Evolutionary conservation across 1,284 basidiomycete genomes (phyloP).

Genomic region (Phlebopus sp.): DNA sequence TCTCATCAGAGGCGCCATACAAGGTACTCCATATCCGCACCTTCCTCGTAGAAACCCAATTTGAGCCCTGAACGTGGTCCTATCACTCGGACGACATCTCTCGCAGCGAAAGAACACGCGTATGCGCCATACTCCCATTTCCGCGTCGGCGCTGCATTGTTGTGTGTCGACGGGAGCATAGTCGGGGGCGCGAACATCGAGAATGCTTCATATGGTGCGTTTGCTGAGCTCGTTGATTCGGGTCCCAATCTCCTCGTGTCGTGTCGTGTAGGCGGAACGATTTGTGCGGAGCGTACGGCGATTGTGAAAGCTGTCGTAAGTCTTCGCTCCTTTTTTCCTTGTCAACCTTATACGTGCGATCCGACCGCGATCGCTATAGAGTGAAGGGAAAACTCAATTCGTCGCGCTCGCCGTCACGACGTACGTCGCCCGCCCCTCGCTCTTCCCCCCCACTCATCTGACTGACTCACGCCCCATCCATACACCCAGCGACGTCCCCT

Average conservation of each 20-base stretch:
- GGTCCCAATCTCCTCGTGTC: not conserved
- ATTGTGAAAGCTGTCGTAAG: constrained; percentile 81
- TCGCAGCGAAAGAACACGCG: constrained; percentile 50
- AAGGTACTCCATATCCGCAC: constrained; percentile 26
- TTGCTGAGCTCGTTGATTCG: not conserved
- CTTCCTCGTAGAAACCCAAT: not conserved
- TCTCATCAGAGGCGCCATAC: constrained; percentile 42
- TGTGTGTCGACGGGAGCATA: constrained; percentile 67
- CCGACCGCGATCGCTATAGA: constrained; percentile 43
- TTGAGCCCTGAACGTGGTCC: too few relatives aligned
- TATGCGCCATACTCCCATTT: constrained; percentile 85
- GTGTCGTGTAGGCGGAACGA: constrained; percentile 58
- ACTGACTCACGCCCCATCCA: not conserved
- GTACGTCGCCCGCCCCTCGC: too few relatives aligned
- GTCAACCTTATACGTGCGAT: too few relatives aligned
- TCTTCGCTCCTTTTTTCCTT: too few relatives aligned
- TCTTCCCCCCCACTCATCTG: not conserved
- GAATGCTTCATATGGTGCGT: constrained; percentile 83
- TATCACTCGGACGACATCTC: too few relatives aligned
- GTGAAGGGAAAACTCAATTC: constrained; percentile 69
- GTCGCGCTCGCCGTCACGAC: constrained; percentile 72
- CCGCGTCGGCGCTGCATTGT: constrained; percentile 82
- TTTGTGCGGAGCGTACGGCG: constrained; percentile 87
- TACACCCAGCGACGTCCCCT: constrained; percentile 54
- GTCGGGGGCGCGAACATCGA: constrained; percentile 87